These are phyloP conservation scores for Phytophthora constricta DNA, from an alignment of 352 stramenopile genomes.

Conservation along the genomic window DNA sequence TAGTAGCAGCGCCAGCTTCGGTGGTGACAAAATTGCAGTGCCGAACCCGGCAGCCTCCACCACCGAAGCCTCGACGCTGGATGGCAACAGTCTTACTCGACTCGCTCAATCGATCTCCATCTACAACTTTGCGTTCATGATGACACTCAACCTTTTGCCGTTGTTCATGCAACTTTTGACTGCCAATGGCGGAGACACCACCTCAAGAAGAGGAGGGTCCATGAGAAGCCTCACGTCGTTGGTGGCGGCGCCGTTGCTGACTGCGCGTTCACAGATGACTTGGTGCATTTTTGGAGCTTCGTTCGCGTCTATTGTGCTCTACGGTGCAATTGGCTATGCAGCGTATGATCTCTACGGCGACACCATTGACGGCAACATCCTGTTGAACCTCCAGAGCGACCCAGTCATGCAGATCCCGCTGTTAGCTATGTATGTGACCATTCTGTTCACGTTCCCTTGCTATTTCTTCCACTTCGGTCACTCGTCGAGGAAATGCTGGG, in stretches of 20 bases:
- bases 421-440: constrained; percentile 48
- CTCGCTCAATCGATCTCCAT: constrained; percentile 66
- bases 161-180: constrained; percentile 70
- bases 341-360: constrained; percentile 55
- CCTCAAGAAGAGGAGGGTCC: constrained; percentile 36
- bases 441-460: constrained; percentile 59
- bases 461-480: constrained; percentile 55
- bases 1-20: neutral
- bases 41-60: neutral
- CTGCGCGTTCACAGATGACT: constrained; percentile 45
- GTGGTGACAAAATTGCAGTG: neutral
- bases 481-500: constrained; percentile 42
- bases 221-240: constrained; percentile 40
- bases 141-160: constrained; percentile 79
- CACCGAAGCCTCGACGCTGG: neutral
- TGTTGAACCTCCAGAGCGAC: constrained; percentile 58
- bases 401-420: constrained; percentile 50
- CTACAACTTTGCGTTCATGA: constrained; percentile 85
- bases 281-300: constrained; percentile 52
- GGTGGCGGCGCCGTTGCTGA: constrained; percentile 23
- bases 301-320: constrained; percentile 54
- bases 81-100: constrained; percentile 36
- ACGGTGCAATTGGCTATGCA: constrained; percentile 52
- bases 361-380: constrained; percentile 52
- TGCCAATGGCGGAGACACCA: constrained; percentile 15